A percentile compares a stretch with the other conserved stretches of the same genome.
Evolutionary conservation across 169 alveolate genomes (phyloP).

Genomic region (Plasmodium chabaudi): DNA sequence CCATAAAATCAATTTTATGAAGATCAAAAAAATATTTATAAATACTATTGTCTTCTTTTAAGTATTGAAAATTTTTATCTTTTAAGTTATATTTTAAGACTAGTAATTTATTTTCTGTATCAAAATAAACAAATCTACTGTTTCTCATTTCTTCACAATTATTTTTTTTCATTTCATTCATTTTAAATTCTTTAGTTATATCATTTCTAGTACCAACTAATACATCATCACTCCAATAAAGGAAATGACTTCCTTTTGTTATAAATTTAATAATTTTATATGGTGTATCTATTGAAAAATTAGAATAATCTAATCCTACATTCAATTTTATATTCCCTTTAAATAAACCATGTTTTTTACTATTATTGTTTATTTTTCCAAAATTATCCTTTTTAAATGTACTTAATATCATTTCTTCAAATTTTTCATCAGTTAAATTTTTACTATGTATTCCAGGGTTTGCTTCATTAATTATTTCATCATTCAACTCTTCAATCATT

Average conservation of each 20-base stretch:
- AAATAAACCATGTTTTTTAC: not conserved
- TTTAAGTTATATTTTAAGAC: slow-evolving; percentile 59
- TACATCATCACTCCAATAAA: slow-evolving; percentile 61
- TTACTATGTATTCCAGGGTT: not conserved
- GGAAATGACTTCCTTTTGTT: slow-evolving; percentile 73
- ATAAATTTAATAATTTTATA: slow-evolving; percentile 61
- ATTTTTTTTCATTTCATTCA: slow-evolving; percentile 77
- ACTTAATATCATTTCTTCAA: not conserved
- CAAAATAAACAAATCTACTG: slow-evolving; percentile 74
- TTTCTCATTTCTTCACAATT: slow-evolving; percentile 73
- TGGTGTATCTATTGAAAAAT: slow-evolving; percentile 32
- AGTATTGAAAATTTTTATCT: slow-evolving; percentile 38
- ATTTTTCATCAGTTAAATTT: not conserved
- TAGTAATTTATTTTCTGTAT: slow-evolving; percentile 45
- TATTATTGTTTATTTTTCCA: not conserved
- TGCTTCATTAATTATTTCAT: not conserved
- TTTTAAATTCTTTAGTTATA: slow-evolving; percentile 59
- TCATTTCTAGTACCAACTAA: slow-evolving; percentile 4
- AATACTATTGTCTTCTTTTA: slow-evolving; percentile 40
- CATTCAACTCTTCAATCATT: not conserved
- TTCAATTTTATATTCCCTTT: slow-evolving; percentile 15
- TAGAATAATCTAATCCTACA: slow-evolving; percentile 70
- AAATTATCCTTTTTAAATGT: slow-evolving; percentile 3
- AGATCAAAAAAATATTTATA: slow-evolving; percentile 63
- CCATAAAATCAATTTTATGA: slow-evolving; percentile 57